Conservation (phyloP, 371 early-diverging fungal genomes). For the Mortierella sp. region DNA sequence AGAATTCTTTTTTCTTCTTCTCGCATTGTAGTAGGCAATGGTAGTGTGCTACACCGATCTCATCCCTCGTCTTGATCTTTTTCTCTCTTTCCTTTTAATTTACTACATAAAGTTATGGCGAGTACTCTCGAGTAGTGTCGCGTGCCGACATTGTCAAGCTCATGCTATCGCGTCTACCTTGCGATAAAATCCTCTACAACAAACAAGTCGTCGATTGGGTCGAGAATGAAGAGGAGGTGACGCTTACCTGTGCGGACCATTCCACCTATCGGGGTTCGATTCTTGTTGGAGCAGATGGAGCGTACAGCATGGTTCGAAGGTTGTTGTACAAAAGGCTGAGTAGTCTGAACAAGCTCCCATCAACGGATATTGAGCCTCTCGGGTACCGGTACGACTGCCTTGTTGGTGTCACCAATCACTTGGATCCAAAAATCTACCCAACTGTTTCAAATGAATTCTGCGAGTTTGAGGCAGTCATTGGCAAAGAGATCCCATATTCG, state of each 20-base stretch:
- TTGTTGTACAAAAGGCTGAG: no score
- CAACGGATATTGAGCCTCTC: no score
- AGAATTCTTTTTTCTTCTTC: no score
- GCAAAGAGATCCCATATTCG: no score
- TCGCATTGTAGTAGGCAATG: neutral
- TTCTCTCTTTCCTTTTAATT: no score
- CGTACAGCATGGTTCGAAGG: slow-evolving; percentile 22
- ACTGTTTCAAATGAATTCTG: no score
- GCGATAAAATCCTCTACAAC: slow-evolving; percentile 12
- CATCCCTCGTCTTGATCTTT: neutral
- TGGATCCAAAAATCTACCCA: no score
- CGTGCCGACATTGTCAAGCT: slow-evolving; percentile 10
- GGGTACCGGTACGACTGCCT: no score
- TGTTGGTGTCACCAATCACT: no score
- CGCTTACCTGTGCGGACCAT: slow-evolving; percentile 8
- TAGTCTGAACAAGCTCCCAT: no score
- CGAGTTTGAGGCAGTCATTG: no score
- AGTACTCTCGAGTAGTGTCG: slow-evolving; percentile 7
- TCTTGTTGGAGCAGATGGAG: slow-evolving; percentile 22
- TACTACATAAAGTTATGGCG: no score
- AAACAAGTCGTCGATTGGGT: slow-evolving; percentile 12
- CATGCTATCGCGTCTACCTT: slow-evolving; percentile 5
- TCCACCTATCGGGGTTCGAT: slow-evolving; percentile 10
- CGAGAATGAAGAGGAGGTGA: slow-evolving; percentile 13
- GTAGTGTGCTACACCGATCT: slow-evolving; percentile 1